These are phyloP conservation scores for Fomitopsis betulina DNA, from an alignment of 1,284 basidiomycete genomes.

Conservation along the genomic window DNA sequence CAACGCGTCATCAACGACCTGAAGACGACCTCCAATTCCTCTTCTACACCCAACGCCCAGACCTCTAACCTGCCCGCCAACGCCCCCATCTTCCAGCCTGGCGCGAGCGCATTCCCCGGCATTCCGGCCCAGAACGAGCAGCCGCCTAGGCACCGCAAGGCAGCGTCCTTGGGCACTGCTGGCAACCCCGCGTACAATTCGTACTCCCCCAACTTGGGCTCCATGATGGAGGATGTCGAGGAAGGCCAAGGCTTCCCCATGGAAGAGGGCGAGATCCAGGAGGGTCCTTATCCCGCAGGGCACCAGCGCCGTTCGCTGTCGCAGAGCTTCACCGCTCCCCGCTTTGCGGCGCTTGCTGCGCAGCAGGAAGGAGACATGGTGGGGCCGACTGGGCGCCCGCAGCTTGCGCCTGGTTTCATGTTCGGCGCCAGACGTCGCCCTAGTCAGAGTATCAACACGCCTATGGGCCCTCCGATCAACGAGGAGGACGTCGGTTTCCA, in stretches of 20 bases:
- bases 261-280: constrained; percentile 76
- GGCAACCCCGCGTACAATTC: constrained; percentile 54
- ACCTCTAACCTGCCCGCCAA: constrained; percentile 54
- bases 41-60: constrained; percentile 40
- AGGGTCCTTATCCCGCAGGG: constrained; percentile 45
- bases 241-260: constrained; percentile 46
- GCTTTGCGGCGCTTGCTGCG: constrained; percentile 81
- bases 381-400: constrained; percentile 81
- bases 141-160: constrained; percentile 71
- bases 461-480: constrained; percentile 68
- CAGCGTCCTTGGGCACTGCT: constrained; percentile 63
- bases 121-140: constrained; percentile 37
- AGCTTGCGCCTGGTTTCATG: constrained; percentile 85
- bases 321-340: constrained; percentile 80
- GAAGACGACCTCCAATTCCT: constrained; percentile 64
- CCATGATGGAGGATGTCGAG: constrained; percentile 78
- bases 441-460: constrained; percentile 35
- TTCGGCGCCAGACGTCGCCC: constrained; percentile 73
- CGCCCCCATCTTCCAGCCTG: constrained; percentile 69
- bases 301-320: constrained; percentile 73
- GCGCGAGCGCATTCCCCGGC: constrained; percentile 51
- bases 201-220: constrained; percentile 72
- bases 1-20: constrained; percentile 82
- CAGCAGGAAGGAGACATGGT: constrained; percentile 59
- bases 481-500: constrained; percentile 79